Evolutionary conservation across 2,329 filamentous ascomycete species (phyloP).

Genomic region (Fusarium sacchari): DNA sequence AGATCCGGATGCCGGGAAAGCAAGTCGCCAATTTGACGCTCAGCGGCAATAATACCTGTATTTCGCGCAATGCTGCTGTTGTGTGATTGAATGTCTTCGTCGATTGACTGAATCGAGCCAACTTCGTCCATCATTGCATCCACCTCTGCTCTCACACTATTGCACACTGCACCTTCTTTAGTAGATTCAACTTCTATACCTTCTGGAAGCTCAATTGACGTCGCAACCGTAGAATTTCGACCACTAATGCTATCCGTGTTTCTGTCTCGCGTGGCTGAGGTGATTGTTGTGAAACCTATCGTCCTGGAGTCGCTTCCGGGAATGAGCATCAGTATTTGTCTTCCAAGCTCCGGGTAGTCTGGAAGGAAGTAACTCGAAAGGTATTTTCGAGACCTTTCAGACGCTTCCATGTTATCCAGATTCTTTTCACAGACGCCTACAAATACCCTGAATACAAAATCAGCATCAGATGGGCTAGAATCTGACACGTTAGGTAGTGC

Average conservation of each 20-base stretch:
- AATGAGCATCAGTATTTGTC: background rate
- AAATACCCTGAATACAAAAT: conserved; percentile 1
- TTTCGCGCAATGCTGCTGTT: background rate
- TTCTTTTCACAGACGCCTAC: background rate
- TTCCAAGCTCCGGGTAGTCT: background rate
- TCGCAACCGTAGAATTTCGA: background rate
- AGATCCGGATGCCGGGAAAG: background rate
- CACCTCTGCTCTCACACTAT: background rate
- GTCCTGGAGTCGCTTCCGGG: background rate
- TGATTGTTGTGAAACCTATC: background rate
- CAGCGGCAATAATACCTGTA: background rate
- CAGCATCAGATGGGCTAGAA: background rate
- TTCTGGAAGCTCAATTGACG: background rate
- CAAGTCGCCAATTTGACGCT: background rate
- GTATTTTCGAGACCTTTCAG: background rate
- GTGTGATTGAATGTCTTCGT: background rate
- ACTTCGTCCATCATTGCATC: background rate
- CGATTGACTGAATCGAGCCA: background rate
- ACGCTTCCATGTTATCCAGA: background rate
- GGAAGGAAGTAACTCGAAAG: background rate
- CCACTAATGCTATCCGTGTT: background rate
- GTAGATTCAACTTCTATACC: background rate
- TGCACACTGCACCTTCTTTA: background rate
- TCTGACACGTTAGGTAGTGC: background rate
- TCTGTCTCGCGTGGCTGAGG: background rate